Evolutionary conservation across 2,329 filamentous ascomycete species (phyloP), one percentile per base, ranked within the genome.

Genomic region (Aquanectria penicillioides): DNA sequence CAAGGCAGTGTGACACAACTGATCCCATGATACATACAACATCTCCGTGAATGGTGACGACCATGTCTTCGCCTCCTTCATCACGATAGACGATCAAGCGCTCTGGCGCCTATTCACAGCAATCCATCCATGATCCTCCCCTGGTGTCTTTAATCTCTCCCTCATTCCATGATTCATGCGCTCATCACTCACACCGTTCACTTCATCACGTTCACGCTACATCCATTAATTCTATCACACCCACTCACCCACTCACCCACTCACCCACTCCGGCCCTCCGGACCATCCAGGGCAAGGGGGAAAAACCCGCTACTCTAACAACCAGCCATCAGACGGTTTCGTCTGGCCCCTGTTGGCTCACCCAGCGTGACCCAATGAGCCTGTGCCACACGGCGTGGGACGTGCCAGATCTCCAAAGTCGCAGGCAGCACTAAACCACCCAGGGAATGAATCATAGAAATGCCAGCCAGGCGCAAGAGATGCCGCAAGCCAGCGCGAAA

Each of bases 321-420:
- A 23, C 54, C 41, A 47, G 44, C 36, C 31, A 57, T 61, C 59
- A 46, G 58, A 57, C 49, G 59, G 54, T 61, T 49, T 58, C 34
- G 29, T 38, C 44, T 50, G 57, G 56, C 65, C 66, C 64, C 52
- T 52, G 48, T 36, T 40, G 59, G 53, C 56, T 34, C 25, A 57
- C 37, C 60, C 55, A 53, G 49, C 52, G 57, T 60, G 58, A 67
- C 61, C 68, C 68, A 70, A 70, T 70, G 60, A 70, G 66, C 68
- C 68, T 49, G 56, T 68, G 68, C 68, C 68, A 70, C 68, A 69
- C 62, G 57, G 28, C 61, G 31, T 41, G 34, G 46, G 47, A 53
- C 47, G 46, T 49, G 59, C 57, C 50, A 61, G 55, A 60, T 46
- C 63, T 61, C 61, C 67, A 64, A 29, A 22, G 46, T 37, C n/a